Evolutionary conservation across 2,329 filamentous ascomycete genomes (phyloP), one percentile per base, ranked within the genome.

Genomic region (Trichoderma atroviride): DNA sequence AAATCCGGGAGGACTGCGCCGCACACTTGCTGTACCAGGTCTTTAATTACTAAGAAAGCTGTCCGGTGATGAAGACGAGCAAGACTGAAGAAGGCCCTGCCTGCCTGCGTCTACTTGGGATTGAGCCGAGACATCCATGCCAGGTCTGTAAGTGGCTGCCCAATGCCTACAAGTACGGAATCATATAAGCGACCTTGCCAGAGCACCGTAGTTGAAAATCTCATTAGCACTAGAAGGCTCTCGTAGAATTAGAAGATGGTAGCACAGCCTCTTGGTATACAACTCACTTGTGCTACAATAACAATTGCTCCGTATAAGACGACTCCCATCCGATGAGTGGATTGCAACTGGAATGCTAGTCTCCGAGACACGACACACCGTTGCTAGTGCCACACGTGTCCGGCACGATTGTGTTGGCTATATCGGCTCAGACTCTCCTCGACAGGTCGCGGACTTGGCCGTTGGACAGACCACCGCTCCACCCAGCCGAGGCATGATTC

Each of bases 401-500:
- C 37, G 37, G 37, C 37, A 43, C 37, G 37, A 43, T 43, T 43
- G 16, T 43, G 37, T 19, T 43, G 40, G 40, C 16, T 43, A n/a
- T 10, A 43, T 40, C 40, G 19, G 40, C 40, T n/a, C 19, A 43
- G 40, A 43, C 40, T 43, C 19, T n/a, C 19, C 16, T 43, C 40
- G 16, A 19, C 7, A 35, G 5, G 40, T 43, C 16, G 40, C 40
- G 40, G 40, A 43, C 7, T 43, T 43, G 40, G 40, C 40, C 40
- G 40, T 43, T 43, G 40, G 16, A 43, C 47, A 31, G 59, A 24
- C 27, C 47, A n/a, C 24, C 47, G 19, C 27, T 22, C 59, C 31
- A 29, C 59, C 47, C 59, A 62, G 40, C 59, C 59, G 59, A 62
- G 59, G 59, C 59, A 62, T 33, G 59, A 62, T 50, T 52, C 40